These are phyloP conservation scores for Theileria sp. DNA, from an alignment of 169 alveolate species.

Conservation along the genomic window DNA sequence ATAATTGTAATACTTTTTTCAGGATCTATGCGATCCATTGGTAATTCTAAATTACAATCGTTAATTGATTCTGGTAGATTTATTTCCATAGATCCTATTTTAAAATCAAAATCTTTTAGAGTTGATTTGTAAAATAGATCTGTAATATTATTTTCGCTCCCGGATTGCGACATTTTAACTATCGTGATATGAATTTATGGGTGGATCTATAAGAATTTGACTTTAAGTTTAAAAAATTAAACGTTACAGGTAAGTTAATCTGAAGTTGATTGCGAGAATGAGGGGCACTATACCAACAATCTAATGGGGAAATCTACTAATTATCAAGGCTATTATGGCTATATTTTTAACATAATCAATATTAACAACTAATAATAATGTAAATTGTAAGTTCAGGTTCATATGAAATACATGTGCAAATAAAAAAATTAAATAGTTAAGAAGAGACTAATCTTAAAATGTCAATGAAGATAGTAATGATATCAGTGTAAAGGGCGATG, in stretches of 20 bases:
- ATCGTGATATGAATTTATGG: not conserved
- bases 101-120: not conserved
- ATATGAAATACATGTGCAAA: too few species aligned
- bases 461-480: slow-evolving; percentile 81
- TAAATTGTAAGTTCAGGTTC: too few species aligned
- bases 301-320: not conserved
- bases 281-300: not conserved
- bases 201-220: not conserved
- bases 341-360: not conserved
- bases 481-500: slow-evolving; percentile 85
- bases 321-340: not conserved
- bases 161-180: not conserved
- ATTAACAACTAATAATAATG: not conserved
- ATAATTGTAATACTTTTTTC: not conserved
- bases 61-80: not conserved
- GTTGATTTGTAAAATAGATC: not conserved
- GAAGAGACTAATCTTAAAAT: slow-evolving; percentile 67
- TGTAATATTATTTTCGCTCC: too few species aligned
- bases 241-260: not conserved
- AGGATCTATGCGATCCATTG: not conserved
- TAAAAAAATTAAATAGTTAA: not conserved
- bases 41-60: not conserved
- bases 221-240: too few species aligned
- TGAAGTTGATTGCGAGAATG: too few species aligned
- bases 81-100: not conserved